phyloP scores from a whole-genome alignment of 768 basidiomycete species.

The Podaxis carcinomalis region DNA sequence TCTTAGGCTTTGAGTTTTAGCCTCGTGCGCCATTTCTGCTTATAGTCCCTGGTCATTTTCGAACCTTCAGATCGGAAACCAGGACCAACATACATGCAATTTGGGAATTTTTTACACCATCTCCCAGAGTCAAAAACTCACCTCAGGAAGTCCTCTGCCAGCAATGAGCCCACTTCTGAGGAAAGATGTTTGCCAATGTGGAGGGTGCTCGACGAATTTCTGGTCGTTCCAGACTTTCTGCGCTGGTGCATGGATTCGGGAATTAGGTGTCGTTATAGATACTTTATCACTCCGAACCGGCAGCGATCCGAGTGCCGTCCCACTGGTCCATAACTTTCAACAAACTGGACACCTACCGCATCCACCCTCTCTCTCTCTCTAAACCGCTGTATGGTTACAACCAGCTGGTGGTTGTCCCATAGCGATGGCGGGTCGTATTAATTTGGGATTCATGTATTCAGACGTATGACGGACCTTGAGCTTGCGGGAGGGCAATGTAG shows the following conservation, averaged over 20 bases:
- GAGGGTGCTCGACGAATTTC: constrained; percentile 27
- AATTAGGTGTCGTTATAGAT: constrained; percentile 17
- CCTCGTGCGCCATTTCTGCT: too few relatives aligned
- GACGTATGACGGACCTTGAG: constrained; percentile 81
- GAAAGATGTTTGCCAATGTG: too few relatives aligned
- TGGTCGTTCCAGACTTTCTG: constrained; percentile 7
- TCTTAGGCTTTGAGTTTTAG: too few relatives aligned
- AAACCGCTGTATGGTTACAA: not conserved
- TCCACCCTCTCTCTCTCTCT: constrained; percentile 1
- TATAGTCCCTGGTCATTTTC: too few relatives aligned
- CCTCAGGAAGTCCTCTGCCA: too few relatives aligned
- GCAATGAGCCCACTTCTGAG: too few relatives aligned
- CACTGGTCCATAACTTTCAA: constrained; percentile 79
- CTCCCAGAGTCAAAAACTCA: too few relatives aligned
- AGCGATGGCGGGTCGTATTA: constrained; percentile 59
- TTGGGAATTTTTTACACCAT: too few relatives aligned
- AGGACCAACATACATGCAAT: too few relatives aligned
- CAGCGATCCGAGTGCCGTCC: constrained; percentile 41
- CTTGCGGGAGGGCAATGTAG: constrained; percentile 88
- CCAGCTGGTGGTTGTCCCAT: constrained; percentile 36
- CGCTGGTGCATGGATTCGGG: constrained; percentile 14
- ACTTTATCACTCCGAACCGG: not conserved
- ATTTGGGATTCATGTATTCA: constrained; percentile 83
- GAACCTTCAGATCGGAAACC: too few relatives aligned
- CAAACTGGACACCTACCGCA: constrained; percentile 49